These are phyloP conservation scores for Pleurotus djamor DNA, from an alignment of 768 basidiomycete species.

Conservation along the genomic window DNA sequence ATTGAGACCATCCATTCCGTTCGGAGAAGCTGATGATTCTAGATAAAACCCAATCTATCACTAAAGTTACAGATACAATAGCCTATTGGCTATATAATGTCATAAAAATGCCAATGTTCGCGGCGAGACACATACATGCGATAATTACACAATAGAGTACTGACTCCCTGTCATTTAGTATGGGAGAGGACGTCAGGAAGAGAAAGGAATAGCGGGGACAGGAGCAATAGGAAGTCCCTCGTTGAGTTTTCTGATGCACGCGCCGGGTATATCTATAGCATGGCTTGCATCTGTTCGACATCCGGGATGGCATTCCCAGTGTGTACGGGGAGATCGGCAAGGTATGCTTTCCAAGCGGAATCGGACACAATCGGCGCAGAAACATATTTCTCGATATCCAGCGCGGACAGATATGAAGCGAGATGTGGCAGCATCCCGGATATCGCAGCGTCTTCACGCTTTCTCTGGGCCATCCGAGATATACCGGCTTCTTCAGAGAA, in stretches of 20 bases:
- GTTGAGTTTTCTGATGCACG: background rate
- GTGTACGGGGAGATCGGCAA: slow-evolving; percentile 35
- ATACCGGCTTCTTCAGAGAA: slow-evolving; percentile 52
- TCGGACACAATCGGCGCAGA: slow-evolving; percentile 54
- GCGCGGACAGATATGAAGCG: slow-evolving; percentile 33
- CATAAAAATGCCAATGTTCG: background rate
- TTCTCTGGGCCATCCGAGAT: slow-evolving; percentile 43
- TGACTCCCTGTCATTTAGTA: too few relatives aligned
- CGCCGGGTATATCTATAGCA: slow-evolving; percentile 27
- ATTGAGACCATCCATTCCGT: background rate
- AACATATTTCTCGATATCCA: slow-evolving; percentile 49
- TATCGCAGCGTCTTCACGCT: slow-evolving; percentile 44
- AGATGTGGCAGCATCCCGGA: slow-evolving; percentile 41
- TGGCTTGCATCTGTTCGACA: slow-evolving; percentile 36
- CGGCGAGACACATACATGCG: too few relatives aligned
- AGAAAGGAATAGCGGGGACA: background rate
- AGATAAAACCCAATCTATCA: background rate
- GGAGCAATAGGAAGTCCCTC: background rate
- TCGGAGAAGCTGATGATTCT: background rate
- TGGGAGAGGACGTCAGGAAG: background rate
- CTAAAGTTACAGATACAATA: background rate
- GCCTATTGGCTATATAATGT: background rate
- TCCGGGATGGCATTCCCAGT: slow-evolving; percentile 37
- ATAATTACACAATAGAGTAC: too few relatives aligned
- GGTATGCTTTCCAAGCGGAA: slow-evolving; percentile 45